Evolutionary conservation across 306 rosid species (phyloP), one percentile per base, ranked within the genome.

Genomic region (Cicer pinnatifidum): DNA sequence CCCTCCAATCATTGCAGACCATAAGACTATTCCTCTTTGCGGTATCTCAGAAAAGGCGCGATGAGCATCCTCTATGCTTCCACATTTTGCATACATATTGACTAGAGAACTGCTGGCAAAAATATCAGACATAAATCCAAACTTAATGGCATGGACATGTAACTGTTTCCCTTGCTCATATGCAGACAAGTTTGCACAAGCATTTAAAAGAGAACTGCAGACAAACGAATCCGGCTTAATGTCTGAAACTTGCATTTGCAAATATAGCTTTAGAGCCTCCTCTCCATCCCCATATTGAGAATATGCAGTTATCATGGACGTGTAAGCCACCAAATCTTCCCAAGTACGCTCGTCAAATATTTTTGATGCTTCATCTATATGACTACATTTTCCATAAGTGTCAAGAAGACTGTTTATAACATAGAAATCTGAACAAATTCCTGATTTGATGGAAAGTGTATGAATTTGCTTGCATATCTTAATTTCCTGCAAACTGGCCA

Each of bases 1-100:
- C 61, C 98, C 98, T 72, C 96, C 96, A 12, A 93, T 93, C 92
- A 91, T 93, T 20, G 98, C 98, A 57, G 98, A 89, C 96, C 98
- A 89, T 6, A 97, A 93, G 77, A 91, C 92, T 46, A 84, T 78
- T 80, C 98, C 98, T 70, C 94, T 89, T 65, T 76, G 64, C 0
- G 90, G 84, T 80, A 93, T 92, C 89, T 88, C 98, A 7, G 80
- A 82, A 85, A 93, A 93, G 77, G 92, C 87, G 51, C 62, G 60
- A 56, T 60, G 72, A 11, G 94, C 97, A 59, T 93, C 98, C 44
- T 84, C 96, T 62, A 89, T 88, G 77, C 91, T 85, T 83, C 96
- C 97, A 74, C 97, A 91, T 81, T 93, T 93, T 67, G 94, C 97
- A 44, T 93, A 93, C 98, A 91, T 93, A 78, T 93, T 89, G 62